Evolutionary conservation across 2,329 filamentous ascomycete species (phyloP), one percentile per base, ranked within the genome.

Genomic region (Pestalotiopsis sp.): DNA sequence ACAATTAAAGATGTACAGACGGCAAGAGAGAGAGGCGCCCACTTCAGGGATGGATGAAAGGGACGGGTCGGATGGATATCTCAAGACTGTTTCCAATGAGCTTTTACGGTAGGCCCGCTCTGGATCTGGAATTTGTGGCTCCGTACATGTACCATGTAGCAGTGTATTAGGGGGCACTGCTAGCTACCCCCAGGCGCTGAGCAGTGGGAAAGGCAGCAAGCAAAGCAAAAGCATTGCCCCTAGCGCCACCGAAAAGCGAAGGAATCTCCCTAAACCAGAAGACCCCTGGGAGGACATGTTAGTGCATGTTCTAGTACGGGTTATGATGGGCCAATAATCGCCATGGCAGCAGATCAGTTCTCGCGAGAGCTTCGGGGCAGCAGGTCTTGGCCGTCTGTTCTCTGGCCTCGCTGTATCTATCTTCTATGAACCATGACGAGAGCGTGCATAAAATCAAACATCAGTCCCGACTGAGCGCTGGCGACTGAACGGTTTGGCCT

Each of bases 91-190:
- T 64, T 64, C 27, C 62, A 64, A 65, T 45, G 49, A 65, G 45
- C 45, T 65, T 31, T 31, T 31, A 31, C 27, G 27, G 27, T 45
- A 65, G 27, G 62, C n/a, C 63, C 63, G 63, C 39, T 20, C 63
- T 20, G 63, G 38, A 55, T 45, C 52, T 45, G 63, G 63, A 55
- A 36, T 65, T 23, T n/a, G 63, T 55, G 63, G 63, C 63, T 57
- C 25, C 25, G 41, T 55, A n/a, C n/a, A 38, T 62, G 39, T 23
- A 49, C 38, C 7, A 5, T 36, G 62, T 52, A 20, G n/a, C 25
- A 64, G 38, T 27, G 57, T 20, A 14, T 62, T 62, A 31, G 59
- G n/a, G 38, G n/a, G 41, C 39, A 25, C 38, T n/a, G 23, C 13
- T 36, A 41, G 13, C n/a, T 0, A 52, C 13, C 55, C 55, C n/a